These are phyloP conservation scores for Candida pini DNA, from an alignment of 805 yeast genomes.

Conservation along the genomic window DNA sequence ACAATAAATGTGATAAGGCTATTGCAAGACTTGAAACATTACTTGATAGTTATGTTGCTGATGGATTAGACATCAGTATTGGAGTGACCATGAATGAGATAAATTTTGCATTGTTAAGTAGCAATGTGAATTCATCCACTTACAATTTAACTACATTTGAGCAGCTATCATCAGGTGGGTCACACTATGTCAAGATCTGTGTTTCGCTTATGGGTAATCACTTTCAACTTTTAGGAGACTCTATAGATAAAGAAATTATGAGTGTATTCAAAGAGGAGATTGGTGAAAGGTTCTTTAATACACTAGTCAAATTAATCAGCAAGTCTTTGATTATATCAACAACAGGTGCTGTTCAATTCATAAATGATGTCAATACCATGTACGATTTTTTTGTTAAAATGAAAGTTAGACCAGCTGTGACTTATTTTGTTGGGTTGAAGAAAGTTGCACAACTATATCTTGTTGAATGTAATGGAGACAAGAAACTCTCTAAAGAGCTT, in stretches of 20 bases:
- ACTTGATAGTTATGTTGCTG: slow-evolving; percentile 86
- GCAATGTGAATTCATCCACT: slow-evolving; percentile 36
- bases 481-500: slow-evolving; percentile 72
- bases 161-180: slow-evolving; percentile 28
- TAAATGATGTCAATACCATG: slow-evolving; percentile 75
- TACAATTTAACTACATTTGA: slow-evolving; percentile 34
- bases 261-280: slow-evolving; percentile 94
- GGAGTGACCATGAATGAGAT: slow-evolving; percentile 82
- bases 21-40: slow-evolving; percentile 58
- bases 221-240: slow-evolving; percentile 64
- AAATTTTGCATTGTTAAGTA: slow-evolving; percentile 16
- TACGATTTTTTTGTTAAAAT: slow-evolving; percentile 64
- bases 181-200: slow-evolving; percentile 61
- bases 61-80: slow-evolving; percentile 88
- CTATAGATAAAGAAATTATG: slow-evolving; percentile 81
- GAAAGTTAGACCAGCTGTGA: slow-evolving; percentile 62
- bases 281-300: slow-evolving; percentile 76
- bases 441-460: slow-evolving; percentile 81
- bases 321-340: slow-evolving; percentile 62
- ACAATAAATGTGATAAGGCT: slow-evolving; percentile 69
- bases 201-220: slow-evolving; percentile 64
- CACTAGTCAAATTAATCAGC: slow-evolving; percentile 72
- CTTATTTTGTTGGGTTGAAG: slow-evolving; percentile 73
- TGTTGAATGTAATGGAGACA: slow-evolving; percentile 46
- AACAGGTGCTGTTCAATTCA: slow-evolving; percentile 76